A percentile compares a stretch with the other conserved stretches of the same genome.
These are phyloP conservation scores for Arctostaphylos glauca DNA, from an alignment of 148 eudicot species.

Conservation along the genomic window DNA sequence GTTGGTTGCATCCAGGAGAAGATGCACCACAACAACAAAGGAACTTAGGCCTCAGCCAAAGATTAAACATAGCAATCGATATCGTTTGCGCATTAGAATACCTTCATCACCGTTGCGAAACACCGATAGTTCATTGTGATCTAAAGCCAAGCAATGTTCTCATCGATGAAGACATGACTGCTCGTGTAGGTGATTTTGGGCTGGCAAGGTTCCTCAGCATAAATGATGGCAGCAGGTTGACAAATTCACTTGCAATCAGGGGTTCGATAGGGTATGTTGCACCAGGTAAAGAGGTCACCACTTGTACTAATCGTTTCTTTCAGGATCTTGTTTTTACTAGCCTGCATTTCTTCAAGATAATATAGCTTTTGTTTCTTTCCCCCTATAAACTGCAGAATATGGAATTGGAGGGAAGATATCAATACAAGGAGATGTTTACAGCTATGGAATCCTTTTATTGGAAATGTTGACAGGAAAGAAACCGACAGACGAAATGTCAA, in stretches of 20 bases:
- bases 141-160: background rate
- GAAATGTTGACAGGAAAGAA: background rate
- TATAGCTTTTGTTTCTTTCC: too few species aligned
- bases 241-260: constrained; percentile 9
- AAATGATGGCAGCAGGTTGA: background rate
- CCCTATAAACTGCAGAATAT: too few species aligned
- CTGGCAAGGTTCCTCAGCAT: background rate
- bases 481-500: background rate
- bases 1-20: background rate
- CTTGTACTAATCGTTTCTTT: background rate
- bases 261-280: constrained; percentile 8
- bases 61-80: background rate
- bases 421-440: background rate
- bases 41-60: background rate
- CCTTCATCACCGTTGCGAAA: constrained; percentile 8
- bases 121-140: constrained; percentile 10
- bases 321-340: background rate
- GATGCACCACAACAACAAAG: background rate
- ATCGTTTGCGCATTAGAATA: background rate
- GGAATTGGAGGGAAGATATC: too few species aligned
- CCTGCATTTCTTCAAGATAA: background rate
- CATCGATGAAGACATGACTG: background rate
- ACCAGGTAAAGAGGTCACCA: background rate
- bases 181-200: constrained; percentile 14
- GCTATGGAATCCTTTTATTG: background rate